Evolutionary conservation across 2,329 filamentous ascomycete species (phyloP).

Genomic region (Pseudogymnoascus sp.): DNA sequence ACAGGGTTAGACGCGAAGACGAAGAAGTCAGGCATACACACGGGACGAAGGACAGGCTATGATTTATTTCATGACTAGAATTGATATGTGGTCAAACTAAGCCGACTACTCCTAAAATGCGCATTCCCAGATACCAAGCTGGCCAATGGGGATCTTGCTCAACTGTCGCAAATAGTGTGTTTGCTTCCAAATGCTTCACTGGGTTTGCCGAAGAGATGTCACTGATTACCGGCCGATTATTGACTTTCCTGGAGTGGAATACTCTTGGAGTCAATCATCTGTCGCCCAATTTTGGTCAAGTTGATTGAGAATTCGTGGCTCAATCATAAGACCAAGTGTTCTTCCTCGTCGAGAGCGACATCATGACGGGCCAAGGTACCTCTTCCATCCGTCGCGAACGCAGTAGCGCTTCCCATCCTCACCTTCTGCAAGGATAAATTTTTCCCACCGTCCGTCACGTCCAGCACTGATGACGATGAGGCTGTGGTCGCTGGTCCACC

Average conservation of each 20-base stretch:
- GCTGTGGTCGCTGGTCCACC: constrained; percentile 70
- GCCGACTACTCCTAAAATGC: background rate
- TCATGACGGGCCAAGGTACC: constrained; percentile 49
- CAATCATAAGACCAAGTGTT: background rate
- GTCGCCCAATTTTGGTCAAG: background rate
- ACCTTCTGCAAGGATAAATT: constrained; percentile 63
- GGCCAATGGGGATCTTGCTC: background rate
- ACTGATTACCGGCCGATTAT: background rate
- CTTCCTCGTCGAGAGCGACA: background rate
- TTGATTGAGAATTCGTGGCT: background rate
- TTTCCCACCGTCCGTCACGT: constrained; percentile 78
- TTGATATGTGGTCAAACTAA: background rate
- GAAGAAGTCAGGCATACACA: background rate
- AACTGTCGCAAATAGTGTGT: background rate
- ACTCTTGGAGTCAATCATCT: background rate
- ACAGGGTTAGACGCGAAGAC: background rate
- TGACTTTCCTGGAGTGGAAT: background rate
- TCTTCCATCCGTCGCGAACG: constrained; percentile 72
- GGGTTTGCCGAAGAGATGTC: background rate
- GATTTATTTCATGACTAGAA: background rate
- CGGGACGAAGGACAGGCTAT: background rate
- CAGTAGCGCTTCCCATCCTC: constrained; percentile 61
- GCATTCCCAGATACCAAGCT: background rate
- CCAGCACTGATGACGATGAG: constrained; percentile 74
- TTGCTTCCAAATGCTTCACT: background rate